Evolutionary conservation across 768 basidiomycete genomes (phyloP).

Genomic region (Phylloporus scabripes): DNA sequence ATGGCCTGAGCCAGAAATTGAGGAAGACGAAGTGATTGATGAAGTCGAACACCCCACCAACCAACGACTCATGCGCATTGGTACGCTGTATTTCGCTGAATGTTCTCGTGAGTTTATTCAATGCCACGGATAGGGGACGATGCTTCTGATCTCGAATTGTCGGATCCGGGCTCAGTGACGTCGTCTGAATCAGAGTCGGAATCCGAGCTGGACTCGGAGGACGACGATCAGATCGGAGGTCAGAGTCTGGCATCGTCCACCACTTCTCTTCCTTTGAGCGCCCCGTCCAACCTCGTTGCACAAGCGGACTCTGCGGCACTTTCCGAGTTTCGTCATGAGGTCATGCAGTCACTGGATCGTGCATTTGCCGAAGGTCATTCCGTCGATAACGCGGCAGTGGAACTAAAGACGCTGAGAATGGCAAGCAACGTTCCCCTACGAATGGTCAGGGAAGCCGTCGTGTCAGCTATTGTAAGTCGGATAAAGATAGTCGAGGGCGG

Average conservation of each 20-base stretch:
- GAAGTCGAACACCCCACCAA: slow-evolving; percentile 62
- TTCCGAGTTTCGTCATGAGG: slow-evolving; percentile 71
- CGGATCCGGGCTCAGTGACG: slow-evolving; percentile 54
- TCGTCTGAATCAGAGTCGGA: slow-evolving; percentile 44
- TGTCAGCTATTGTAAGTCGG: slow-evolving; percentile 73
- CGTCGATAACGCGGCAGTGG: slow-evolving; percentile 89
- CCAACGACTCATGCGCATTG: slow-evolving; percentile 70
- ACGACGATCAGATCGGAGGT: slow-evolving; percentile 36
- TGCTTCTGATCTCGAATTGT: slow-evolving; percentile 55
- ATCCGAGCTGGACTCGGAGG: slow-evolving; percentile 37
- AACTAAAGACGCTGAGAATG: slow-evolving; percentile 95
- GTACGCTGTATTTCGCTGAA: slow-evolving; percentile 31
- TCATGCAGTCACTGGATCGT: slow-evolving; percentile 80
- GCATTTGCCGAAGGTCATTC: slow-evolving; percentile 90
- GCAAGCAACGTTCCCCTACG: slow-evolving; percentile 87
- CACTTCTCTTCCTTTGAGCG: slow-evolving; percentile 39
- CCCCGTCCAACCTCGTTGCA: slow-evolving; percentile 35
- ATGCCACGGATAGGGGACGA: slow-evolving; percentile 43
- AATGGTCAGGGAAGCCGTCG: slow-evolving; percentile 84
- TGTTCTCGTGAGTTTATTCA: not conserved
- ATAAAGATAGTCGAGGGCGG: slow-evolving; percentile 57
- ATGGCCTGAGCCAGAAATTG: slow-evolving; percentile 64
- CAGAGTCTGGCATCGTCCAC: slow-evolving; percentile 41
- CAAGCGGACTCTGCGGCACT: slow-evolving; percentile 43
- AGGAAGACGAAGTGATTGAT: slow-evolving; percentile 59